These are phyloP conservation scores for Triticum urartu DNA, from an alignment of 176 grass and related monocot genomes.

Conservation along the genomic window DNA sequence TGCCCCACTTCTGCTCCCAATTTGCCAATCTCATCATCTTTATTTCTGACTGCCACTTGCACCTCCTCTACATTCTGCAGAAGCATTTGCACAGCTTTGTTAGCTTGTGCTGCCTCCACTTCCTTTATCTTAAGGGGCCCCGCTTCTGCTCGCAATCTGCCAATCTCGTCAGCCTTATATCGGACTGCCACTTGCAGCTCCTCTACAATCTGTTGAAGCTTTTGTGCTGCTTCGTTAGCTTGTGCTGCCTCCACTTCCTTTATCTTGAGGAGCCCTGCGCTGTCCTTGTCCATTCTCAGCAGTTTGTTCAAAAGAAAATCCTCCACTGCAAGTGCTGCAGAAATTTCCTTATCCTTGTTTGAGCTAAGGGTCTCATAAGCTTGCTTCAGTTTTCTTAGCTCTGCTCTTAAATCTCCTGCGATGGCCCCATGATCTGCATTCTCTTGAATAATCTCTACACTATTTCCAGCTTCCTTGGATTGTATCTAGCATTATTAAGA, in stretches of 20 bases:
- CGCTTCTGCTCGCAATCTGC: background rate
- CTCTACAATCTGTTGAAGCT: background rate
- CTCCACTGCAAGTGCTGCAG: background rate
- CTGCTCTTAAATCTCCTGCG: constrained; percentile 19
- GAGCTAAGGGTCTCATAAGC: constrained; percentile 39
- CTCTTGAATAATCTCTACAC: background rate
- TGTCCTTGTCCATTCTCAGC: background rate
- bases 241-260: background rate
- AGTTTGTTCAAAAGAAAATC: background rate
- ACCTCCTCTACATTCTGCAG: background rate
- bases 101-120: constrained; percentile 19
- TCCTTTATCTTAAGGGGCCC: too few relatives aligned
- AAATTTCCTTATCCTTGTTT: constrained; percentile 45
- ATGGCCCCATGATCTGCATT: background rate
- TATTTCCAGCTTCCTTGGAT: background rate
- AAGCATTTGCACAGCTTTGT: background rate
- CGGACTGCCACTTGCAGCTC: background rate
- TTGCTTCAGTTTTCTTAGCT: constrained; percentile 41
- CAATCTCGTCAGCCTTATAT: background rate
- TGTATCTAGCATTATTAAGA: constrained; percentile 34
- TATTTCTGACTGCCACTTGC: too few relatives aligned
- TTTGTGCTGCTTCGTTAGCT: background rate
- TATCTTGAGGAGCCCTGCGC: background rate
- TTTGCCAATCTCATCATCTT: too few relatives aligned
- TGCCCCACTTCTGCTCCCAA: too few relatives aligned